These are phyloP conservation scores for Dryas drummondii DNA, from an alignment of 306 rosid species.

Conservation along the genomic window DNA sequence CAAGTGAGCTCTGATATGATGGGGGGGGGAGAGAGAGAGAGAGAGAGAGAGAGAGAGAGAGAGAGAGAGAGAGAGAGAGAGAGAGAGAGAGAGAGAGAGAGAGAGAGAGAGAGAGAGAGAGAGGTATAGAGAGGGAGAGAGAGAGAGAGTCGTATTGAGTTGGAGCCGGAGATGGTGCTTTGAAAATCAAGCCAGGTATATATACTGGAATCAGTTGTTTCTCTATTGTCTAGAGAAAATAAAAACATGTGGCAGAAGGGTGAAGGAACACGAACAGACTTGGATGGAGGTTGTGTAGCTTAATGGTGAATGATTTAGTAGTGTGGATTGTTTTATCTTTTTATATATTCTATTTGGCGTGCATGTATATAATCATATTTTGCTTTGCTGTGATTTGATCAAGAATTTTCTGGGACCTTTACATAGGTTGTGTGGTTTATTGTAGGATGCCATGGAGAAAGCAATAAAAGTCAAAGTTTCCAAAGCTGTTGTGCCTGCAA, in stretches of 20 bases:
- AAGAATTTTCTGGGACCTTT: slow-evolving; percentile 1
- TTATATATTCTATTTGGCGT: not conserved
- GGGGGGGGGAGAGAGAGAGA: not conserved
- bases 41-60: not conserved
- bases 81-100: not conserved
- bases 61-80: not conserved
- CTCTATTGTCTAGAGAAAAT: not conserved
- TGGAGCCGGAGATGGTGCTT: not conserved
- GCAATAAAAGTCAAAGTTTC: slow-evolving; percentile 95
- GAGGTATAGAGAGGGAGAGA: no score
- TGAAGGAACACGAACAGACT: not conserved
- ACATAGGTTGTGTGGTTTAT: slow-evolving; percentile 33
- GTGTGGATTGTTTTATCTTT: not conserved
- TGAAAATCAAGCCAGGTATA: not conserved
- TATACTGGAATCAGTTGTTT: not conserved
- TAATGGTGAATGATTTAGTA: not conserved
- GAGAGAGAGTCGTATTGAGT: not conserved
- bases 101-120: not conserved
- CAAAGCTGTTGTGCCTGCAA: slow-evolving; percentile 97
- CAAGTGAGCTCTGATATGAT: not conserved
- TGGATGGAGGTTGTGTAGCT: not conserved
- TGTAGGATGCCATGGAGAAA: slow-evolving; percentile 99
- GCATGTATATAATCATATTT: not conserved
- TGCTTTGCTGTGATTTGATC: not conserved
- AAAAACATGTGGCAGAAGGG: not conserved